phyloP scores from a whole-genome alignment of 257 asterid species.

The Ligustrum vulgare region DNA sequence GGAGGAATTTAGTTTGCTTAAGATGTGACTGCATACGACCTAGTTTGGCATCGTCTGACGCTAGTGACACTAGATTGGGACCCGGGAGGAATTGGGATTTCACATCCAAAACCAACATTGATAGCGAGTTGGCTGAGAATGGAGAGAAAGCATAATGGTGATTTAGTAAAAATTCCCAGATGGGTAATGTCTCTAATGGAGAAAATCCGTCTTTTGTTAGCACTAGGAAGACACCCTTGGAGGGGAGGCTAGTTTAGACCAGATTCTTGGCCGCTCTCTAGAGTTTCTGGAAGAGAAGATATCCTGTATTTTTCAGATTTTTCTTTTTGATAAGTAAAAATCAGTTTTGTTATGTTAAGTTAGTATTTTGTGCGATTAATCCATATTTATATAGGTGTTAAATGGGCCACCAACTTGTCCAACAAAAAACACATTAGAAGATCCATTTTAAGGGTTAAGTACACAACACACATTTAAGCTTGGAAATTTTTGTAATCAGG shows the following conservation, averaged over 20 bases:
- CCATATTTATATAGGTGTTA: too few species aligned
- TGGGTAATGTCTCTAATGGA: constrained; percentile 27
- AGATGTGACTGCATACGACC: constrained; percentile 76
- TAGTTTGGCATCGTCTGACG: constrained; percentile 41
- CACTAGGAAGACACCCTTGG: constrained; percentile 45
- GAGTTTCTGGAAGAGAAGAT: too few species aligned
- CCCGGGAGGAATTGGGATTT: constrained; percentile 25
- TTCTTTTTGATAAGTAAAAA: too few species aligned
- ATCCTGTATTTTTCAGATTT: too few species aligned
- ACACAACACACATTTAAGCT: too few species aligned
- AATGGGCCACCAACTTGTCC: too few species aligned
- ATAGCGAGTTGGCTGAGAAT: constrained; percentile 29
- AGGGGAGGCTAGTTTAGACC: constrained; percentile 30
- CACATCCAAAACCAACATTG: constrained; percentile 25
- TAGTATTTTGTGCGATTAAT: too few species aligned
- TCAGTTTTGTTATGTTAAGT: too few species aligned
- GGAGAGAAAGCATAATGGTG: constrained; percentile 39
- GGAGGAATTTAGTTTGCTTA: constrained; percentile 73
- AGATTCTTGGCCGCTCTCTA: too few species aligned
- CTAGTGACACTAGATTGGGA: constrained; percentile 31
- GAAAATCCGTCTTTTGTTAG: constrained; percentile 40
- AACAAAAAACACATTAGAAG: too few species aligned
- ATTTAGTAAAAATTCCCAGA: constrained; percentile 37
- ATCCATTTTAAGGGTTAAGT: too few species aligned
- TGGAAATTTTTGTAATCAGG: too few species aligned